Evolutionary conservation across 106 monocot species (phyloP).

Genomic region (Allium fistulosum): DNA sequence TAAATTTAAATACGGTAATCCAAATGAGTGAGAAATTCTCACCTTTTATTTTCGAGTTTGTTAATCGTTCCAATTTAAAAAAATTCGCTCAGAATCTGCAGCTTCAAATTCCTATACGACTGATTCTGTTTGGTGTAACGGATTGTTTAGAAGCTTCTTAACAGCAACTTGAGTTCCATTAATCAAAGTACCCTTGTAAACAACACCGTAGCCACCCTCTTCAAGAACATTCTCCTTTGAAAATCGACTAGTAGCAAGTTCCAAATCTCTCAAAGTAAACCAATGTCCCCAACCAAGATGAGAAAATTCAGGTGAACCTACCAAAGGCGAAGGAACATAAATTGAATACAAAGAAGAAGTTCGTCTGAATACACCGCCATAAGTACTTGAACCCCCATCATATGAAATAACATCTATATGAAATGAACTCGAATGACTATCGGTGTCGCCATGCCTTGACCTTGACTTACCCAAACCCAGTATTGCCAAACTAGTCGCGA

Average conservation of each 20-base stretch:
- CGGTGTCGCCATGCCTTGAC: constrained; percentile 21
- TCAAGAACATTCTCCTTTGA: constrained; percentile 42
- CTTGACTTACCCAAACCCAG: constrained; percentile 23
- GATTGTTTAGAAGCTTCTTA: constrained; percentile 48
- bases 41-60: too few species aligned
- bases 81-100: too few species aligned
- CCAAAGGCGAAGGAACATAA: constrained; percentile 23
- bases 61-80: too few species aligned
- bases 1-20: too few species aligned
- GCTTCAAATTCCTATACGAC: too few species aligned
- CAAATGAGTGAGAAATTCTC: too few species aligned
- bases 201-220: constrained; percentile 53
- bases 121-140: too few species aligned
- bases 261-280: constrained; percentile 49
- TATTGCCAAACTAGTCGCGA: too few species aligned
- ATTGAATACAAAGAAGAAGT: constrained; percentile 15
- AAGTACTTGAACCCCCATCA: constrained; percentile 14
- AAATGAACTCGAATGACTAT: constrained; percentile 36
- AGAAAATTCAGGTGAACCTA: constrained; percentile 42
- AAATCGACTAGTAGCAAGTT: constrained; percentile 45
- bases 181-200: constrained; percentile 34
- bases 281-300: constrained; percentile 52
- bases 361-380: constrained; percentile 8
- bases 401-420: constrained; percentile 31
- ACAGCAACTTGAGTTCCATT: constrained; percentile 46